Percentiles rank a stretch among this genome's conserved stretches.
phyloP scores from a whole-genome alignment of 73 alveolate species.

The Tetrahymena borealis region DNA sequence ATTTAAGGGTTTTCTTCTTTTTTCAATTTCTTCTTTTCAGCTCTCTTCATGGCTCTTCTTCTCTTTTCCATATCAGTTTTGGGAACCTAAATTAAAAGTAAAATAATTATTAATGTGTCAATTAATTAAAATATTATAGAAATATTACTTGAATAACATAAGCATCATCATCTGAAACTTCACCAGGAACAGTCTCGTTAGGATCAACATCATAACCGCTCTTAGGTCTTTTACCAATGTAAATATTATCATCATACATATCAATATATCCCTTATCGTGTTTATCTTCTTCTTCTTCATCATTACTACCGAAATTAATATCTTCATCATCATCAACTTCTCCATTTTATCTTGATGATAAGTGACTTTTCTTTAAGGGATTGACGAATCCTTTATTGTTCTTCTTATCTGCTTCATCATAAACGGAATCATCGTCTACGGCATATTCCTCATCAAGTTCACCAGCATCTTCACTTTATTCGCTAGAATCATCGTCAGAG shows the following conservation, averaged over 20 bases:
- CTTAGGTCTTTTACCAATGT: slow-evolving; percentile 38
- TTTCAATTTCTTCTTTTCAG: slow-evolving; percentile 44
- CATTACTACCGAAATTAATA: slow-evolving; percentile 31
- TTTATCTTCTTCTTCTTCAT: slow-evolving; percentile 51
- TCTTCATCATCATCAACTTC: slow-evolving; percentile 40
- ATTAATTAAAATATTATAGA: slow-evolving; percentile 39
- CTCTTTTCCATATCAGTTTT: slow-evolving; percentile 43
- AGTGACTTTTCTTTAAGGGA: background rate
- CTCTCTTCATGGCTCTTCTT: slow-evolving; percentile 33
- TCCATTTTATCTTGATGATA: slow-evolving; percentile 36
- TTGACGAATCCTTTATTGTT: slow-evolving; percentile 54
- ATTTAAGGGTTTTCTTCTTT: slow-evolving; percentile 38
- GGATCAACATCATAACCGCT: slow-evolving; percentile 16
- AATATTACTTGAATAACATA: slow-evolving; percentile 43
- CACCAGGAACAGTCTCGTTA: slow-evolving; percentile 50
- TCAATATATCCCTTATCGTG: slow-evolving; percentile 55
- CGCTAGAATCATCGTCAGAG: background rate
- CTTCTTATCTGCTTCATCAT: slow-evolving; percentile 52
- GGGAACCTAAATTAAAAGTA: slow-evolving; percentile 33
- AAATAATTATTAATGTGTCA: slow-evolving; percentile 25
- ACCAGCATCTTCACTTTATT: background rate
- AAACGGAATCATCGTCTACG: slow-evolving; percentile 46
- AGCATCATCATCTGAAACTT: slow-evolving; percentile 35
- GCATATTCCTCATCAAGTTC: slow-evolving; percentile 41
- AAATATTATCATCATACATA: slow-evolving; percentile 62